phyloP scores from a whole-genome alignment of 768 basidiomycete genomes.

The Pilatotrama ljubarskyi region DNA sequence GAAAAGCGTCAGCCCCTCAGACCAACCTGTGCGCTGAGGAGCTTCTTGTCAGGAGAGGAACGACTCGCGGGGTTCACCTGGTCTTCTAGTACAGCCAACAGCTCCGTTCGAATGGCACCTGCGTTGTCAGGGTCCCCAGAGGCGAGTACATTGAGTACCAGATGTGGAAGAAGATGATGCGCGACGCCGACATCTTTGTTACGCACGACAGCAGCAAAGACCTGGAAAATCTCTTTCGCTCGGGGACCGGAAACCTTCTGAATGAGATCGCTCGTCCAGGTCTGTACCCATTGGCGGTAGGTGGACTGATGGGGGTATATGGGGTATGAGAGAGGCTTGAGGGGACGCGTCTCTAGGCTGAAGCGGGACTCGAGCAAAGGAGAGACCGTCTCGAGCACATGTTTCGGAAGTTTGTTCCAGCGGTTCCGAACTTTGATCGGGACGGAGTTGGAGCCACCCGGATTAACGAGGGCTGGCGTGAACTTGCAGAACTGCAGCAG shows the following conservation, averaged over 20 bases:
- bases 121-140: constrained; percentile 67
- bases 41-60: constrained; percentile 73
- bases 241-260: constrained; percentile 54
- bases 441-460: constrained; percentile 48
- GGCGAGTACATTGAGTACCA: constrained; percentile 83
- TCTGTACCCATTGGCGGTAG: constrained; percentile 95
- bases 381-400: constrained; percentile 82
- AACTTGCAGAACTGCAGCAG: constrained; percentile 87
- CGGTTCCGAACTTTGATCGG: constrained; percentile 66
- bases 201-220: constrained; percentile 74
- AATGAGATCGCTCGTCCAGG: constrained; percentile 85
- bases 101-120: constrained; percentile 68
- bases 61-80: constrained; percentile 67
- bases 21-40: constrained; percentile 90
- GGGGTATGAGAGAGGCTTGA: constrained; percentile 43
- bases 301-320: constrained; percentile 77
- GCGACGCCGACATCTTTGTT: constrained; percentile 96
- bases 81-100: constrained; percentile 81
- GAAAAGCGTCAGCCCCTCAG: not conserved
- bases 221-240: constrained; percentile 72
- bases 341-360: constrained; percentile 32
- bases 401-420: constrained; percentile 80
- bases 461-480: constrained; percentile 66
- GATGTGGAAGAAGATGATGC: constrained; percentile 85
- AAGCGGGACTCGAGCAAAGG: constrained; percentile 78